Base-by-base conservation (phyloP, 176 grass and related monocot species). In the Pontederia crassipes region DNA sequence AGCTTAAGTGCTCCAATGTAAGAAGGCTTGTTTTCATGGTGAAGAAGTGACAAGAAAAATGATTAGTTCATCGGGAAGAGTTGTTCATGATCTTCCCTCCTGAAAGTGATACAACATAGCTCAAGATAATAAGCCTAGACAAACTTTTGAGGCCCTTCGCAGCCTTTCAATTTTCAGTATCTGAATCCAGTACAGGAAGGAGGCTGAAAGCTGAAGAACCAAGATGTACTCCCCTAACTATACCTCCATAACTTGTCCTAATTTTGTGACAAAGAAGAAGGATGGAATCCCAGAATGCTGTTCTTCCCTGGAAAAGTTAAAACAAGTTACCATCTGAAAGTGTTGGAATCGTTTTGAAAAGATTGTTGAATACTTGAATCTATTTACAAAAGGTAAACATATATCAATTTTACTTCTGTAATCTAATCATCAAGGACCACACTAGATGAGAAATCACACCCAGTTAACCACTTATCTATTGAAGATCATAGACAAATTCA, bases 221-320 rank as follows among this genome's bases (percentile, higher is more conserved):
- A 49, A 97, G 78, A 79, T 91, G 87, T 73, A 87, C 83, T 68
- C 92, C 92, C 63, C 87, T 89, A 27, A 97, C 79, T 28, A 91
- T 68, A 59, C 92, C 73, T 0, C 86, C 87, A 72, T 97, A 97
- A 17, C 77, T 84, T 62, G 72, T 48, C 3, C 88, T 85, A 69
- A 97, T 85, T 71, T 80, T 89, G 75, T 97, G 78, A 59, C 92
- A 97, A 17, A 97, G 65, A 62, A 97, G 87, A 77, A 97, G 79
- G 80, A 97, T 88, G 40, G 92, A 77, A 82, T 97, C 92, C 92
- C 84, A 97, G 29, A 97, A 54, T 54, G 92, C 92, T 49, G 92
- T 97, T 74, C 92, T 87, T 81, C 92, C 92, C 92, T 97, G 79
- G 28, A 45, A 15, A 56, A 56, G 53, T 46, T 14, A 11, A 8